Base-by-base conservation (phyloP, 768 basidiomycete species). In the Boletus vermiculosoides region DNA sequence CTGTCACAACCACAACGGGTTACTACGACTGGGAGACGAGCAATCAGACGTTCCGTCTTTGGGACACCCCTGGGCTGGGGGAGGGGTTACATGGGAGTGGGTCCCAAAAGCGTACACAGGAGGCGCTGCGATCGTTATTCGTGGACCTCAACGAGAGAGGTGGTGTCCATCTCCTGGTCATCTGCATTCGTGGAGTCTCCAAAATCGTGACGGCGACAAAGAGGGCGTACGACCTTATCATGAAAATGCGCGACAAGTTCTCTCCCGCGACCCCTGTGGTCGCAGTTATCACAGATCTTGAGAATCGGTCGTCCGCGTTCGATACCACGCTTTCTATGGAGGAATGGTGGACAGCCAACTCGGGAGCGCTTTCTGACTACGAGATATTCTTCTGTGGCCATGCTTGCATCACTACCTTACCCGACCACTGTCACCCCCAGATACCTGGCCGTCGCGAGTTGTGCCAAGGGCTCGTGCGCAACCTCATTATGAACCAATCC, bases 341-440 rank as follows among this genome's bases (percentile, higher is more conserved):
- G 9, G 63, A 63, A 49, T 79, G 78, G 78, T 78, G 77, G 77
- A 49, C 40, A 22, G 44, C 57, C 50, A 76, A 75, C 49, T 52
- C 69, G 36, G 50, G 41, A 7, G 20, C 22, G 2, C 71, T 79
- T 55, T 62, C 58, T 16, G 33, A 57, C 5, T 47, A 70, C 28
- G 59, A 64, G 2, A 77, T 77, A 61, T 16, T 44, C 23, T 75
- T 76, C 36, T 50, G 63, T 4, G 74, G 64, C 2, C 71, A 75
- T 20, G 75, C 72, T 15, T 79, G 78, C 54, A 66, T 78, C 57
- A 77, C 76, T 4, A 70, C 74, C 4, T 40, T 69, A 15, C 42
- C 55, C 18, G 67, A 69, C 39, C 18, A 50, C 45, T 64, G 63
- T 31, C 54, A 66, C 52, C 67, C 67, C 4, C 52, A 52, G n/a